Base-by-base conservation (phyloP, 176 grass and related monocot species). In the Oryza officinalis region DNA sequence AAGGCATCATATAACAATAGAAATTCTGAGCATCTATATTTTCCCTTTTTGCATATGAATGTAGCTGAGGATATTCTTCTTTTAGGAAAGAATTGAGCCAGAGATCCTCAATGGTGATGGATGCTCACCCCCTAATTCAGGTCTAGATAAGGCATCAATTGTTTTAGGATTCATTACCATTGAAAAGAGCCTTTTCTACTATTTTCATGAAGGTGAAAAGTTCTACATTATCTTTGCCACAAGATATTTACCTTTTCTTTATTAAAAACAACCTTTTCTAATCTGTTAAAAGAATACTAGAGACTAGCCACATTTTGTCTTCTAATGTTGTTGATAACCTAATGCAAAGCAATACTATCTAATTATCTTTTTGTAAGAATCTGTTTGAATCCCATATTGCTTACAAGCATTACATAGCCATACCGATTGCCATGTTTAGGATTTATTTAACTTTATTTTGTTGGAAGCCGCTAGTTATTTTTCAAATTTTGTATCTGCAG, bases 401-500 rank as follows among this genome's bases (percentile, higher is more conserved):
- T 17, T n/a, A 72, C 66, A 76, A 45, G 12, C 32, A 63, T 71
- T 31, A 77, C 27, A 32, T 78, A 71, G 65, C 27, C 32, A 38
- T 63, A 38, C 10, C 35, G 77, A 15, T 28, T 61, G 10, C 6
- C 2, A 73, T 27, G 3, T 73, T 22, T 20, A 65, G 30, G 1
- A 18, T 50, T 50, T 50, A 50, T 50, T 50, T 50, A 17, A 18
- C 14, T 50, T 50, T 50, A 17, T 10, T 69, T 81, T 61, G 38
- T 46, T 43, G 15, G 14, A 71, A 60, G 38, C 67, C 20, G 13
- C 6, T 73, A 46, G n/a, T 76, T 41, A 30, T 22, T 47, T 32
- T 65, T 40, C 87, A 10, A 12, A 72, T 9, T 43, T 77, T 67
- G 14, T 30, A 33, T 86, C 50, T 76, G 27, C 47, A 98, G 91